phyloP scores from a whole-genome alignment of 192 early-diverging fungal species.

The Thamnidium elegans region DNA sequence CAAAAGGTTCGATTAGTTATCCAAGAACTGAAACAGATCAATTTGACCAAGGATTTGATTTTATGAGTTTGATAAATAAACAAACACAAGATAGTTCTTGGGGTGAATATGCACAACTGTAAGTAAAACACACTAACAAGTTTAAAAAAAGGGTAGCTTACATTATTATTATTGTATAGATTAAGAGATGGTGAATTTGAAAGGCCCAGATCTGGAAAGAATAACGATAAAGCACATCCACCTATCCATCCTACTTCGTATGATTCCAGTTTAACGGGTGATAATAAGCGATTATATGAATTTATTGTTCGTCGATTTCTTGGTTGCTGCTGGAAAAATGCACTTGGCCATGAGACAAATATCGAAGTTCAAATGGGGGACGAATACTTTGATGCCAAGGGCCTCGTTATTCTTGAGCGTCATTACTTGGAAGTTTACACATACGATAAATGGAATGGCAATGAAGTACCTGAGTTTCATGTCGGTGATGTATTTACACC shows the following conservation, averaged over 20 bases:
- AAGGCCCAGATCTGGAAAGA: constrained; percentile 73
- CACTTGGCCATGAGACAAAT: constrained; percentile 80
- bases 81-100: constrained; percentile 50
- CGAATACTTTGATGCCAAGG: constrained; percentile 74
- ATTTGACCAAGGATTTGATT: constrained; percentile 74
- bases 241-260: constrained; percentile 88
- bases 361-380: constrained; percentile 66
- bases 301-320: constrained; percentile 86
- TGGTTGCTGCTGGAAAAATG: constrained; percentile 89
- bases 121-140: too few species aligned
- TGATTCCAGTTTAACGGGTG: constrained; percentile 54
- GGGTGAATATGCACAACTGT: constrained; percentile 48
- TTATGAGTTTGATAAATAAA: constrained; percentile 60
- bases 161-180: constrained; percentile 29
- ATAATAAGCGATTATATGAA: constrained; percentile 79
- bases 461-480: constrained; percentile 67
- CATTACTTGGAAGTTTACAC: constrained; percentile 94
- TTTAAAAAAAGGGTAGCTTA: too few species aligned
- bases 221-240: constrained; percentile 97
- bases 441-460: constrained; percentile 85
- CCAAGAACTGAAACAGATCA: constrained; percentile 96
- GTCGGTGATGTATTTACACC: constrained; percentile 71
- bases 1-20: constrained; percentile 88
- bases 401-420: constrained; percentile 73
- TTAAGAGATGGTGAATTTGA: constrained; percentile 66